Evolutionary conservation across 2,329 filamentous ascomycete genomes (phyloP).

Genomic region (Emmonsiellopsis sp.): DNA sequence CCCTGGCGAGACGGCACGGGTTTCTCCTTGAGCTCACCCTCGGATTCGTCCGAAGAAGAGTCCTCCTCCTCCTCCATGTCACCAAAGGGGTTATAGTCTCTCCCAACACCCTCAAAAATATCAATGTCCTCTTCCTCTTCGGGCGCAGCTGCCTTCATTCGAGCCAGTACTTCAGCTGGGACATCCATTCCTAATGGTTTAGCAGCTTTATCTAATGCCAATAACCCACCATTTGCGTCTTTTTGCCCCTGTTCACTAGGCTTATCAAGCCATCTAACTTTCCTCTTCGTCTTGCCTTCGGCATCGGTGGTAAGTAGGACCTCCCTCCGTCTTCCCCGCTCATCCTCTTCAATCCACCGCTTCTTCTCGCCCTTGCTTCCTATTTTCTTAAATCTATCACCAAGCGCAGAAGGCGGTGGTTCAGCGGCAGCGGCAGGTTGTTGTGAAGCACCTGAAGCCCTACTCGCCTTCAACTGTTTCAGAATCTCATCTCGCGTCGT

Average conservation of each 20-base stretch:
- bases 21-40: constrained; percentile 21
- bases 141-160: constrained; percentile 19
- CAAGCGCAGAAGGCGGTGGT: constrained; percentile 41
- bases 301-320: constrained; percentile 50
- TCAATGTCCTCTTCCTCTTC: constrained; percentile 47
- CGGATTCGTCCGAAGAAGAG: constrained; percentile 30
- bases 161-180: constrained; percentile 32
- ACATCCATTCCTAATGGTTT: constrained; percentile 44
- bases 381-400: constrained; percentile 47
- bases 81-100: constrained; percentile 51
- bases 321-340: constrained; percentile 42
- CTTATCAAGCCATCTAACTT: constrained; percentile 45
- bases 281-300: constrained; percentile 53
- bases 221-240: constrained; percentile 20
- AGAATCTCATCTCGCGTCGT: constrained; percentile 51
- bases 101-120: constrained; percentile 53
- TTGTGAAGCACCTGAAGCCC: constrained; percentile 30
- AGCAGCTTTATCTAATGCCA: constrained; percentile 35
- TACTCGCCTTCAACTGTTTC: constrained; percentile 48
- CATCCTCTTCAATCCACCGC: constrained; percentile 47
- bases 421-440: constrained; percentile 29
- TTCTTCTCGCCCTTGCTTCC: constrained; percentile 38
- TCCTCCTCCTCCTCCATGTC: constrained; percentile 40
- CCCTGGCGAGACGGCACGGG: constrained; percentile 1
- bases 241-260: constrained; percentile 20